Percentiles rank a stretch among this genome's conserved stretches.
These are phyloP conservation scores for Nemania sp. DNA, from an alignment of 2,329 filamentous ascomycete genomes.

Conservation along the genomic window DNA sequence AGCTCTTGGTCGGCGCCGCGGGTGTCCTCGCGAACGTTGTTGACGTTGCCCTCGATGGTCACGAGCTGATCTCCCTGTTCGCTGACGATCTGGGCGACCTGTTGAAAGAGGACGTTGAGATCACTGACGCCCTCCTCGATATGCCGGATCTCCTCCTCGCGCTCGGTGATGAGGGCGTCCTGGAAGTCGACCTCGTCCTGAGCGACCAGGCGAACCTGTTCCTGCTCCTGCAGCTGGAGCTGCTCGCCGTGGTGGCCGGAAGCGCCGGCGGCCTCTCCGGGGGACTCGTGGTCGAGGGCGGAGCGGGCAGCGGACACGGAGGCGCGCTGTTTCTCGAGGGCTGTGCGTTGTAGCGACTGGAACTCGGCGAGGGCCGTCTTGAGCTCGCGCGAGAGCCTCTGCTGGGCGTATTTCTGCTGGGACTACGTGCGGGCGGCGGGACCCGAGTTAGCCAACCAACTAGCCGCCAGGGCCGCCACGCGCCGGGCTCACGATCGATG, in stretches of 20 bases:
- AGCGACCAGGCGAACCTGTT: constrained; percentile 79
- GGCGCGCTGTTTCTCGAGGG: constrained; percentile 89
- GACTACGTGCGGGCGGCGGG: constrained; percentile 64
- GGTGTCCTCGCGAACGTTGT: constrained; percentile 80
- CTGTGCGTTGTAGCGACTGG: constrained; percentile 85
- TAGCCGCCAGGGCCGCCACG: neutral
- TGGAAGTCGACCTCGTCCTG: constrained; percentile 98
- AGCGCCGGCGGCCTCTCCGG: constrained; percentile 34
- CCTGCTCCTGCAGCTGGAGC: constrained; percentile 57
- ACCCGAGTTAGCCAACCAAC: constrained; percentile 6
- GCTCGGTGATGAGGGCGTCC: constrained; percentile 91
- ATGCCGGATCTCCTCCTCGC: constrained; percentile 94
- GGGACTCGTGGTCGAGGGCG: constrained; percentile 66
- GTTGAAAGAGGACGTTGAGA: constrained; percentile 93
- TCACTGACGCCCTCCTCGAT: constrained; percentile 97
- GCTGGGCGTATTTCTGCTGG: constrained; percentile 93
- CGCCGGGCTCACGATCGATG: neutral
- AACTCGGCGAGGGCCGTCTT: constrained; percentile 87
- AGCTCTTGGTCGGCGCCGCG: constrained; percentile 85
- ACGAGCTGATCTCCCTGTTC: constrained; percentile 91
- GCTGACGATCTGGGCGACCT: constrained; percentile 95
- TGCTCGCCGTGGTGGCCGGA: constrained; percentile 41
- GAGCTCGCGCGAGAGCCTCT: constrained; percentile 93
- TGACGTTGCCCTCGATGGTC: constrained; percentile 86
- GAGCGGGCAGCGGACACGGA: constrained; percentile 82